These are phyloP conservation scores for Dryas drummondii DNA, from an alignment of 306 rosid genomes.

Conservation along the genomic window DNA sequence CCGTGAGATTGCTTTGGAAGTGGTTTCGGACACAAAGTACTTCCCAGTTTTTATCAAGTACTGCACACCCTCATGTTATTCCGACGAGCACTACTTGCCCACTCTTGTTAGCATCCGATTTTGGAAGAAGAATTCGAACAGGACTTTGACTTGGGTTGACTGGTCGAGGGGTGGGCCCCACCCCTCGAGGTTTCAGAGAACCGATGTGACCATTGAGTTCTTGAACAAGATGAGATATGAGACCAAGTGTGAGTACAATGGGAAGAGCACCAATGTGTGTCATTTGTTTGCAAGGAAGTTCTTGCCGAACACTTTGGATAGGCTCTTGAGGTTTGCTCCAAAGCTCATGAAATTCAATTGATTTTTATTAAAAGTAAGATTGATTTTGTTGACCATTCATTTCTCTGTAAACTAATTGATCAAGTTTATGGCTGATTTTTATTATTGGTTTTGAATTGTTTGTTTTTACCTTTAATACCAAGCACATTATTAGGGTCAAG, in stretches of 20 bases:
- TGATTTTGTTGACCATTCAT: not conserved
- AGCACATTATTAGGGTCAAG: too few species aligned
- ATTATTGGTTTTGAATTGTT: not conserved
- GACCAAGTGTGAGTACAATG: slow-evolving; percentile 54
- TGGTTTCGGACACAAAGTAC: slow-evolving; percentile 49
- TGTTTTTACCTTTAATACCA: not conserved
- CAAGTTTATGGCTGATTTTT: not conserved
- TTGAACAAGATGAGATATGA: slow-evolving; percentile 58
- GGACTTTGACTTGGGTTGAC: slow-evolving; percentile 88
- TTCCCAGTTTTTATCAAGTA: slow-evolving; percentile 43
- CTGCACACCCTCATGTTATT: slow-evolving; percentile 52
- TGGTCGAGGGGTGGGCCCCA: slow-evolving; percentile 84
- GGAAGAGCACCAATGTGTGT: slow-evolving; percentile 45
- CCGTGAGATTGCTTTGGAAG: slow-evolving; percentile 46
- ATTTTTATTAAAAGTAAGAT: not conserved
- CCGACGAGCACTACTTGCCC: slow-evolving; percentile 86
- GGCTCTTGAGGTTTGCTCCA: slow-evolving; percentile 67
- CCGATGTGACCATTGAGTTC: slow-evolving; percentile 42
- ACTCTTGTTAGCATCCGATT: slow-evolving; percentile 50
- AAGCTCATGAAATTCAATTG: slow-evolving; percentile 66
- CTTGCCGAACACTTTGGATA: slow-evolving; percentile 55
- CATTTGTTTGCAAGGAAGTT: slow-evolving; percentile 88
- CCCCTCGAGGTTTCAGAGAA: slow-evolving; percentile 52
- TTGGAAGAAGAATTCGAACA: slow-evolving; percentile 53
- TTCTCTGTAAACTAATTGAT: not conserved